phyloP scores from a whole-genome alignment of 441 rosid genomes.

The Populus tomentosa region DNA sequence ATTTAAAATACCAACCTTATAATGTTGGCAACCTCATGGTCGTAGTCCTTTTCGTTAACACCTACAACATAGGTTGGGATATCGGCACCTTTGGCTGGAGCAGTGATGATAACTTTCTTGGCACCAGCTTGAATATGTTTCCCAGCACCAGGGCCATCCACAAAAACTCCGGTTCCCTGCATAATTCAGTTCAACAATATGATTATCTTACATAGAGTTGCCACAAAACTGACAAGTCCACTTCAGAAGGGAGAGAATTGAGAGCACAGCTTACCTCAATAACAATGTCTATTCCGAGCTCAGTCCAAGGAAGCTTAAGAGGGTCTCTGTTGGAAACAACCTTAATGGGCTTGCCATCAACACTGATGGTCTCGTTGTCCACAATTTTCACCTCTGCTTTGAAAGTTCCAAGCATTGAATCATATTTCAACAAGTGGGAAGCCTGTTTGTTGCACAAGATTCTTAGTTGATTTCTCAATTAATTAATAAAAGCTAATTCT shows the following conservation, averaged over 20 bases:
- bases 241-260: background rate
- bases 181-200: background rate
- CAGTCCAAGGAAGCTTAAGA: constrained; percentile 96
- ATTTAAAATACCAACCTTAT: constrained; percentile 46
- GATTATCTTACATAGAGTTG: background rate
- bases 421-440: constrained; percentile 94
- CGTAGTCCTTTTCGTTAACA: constrained; percentile 81
- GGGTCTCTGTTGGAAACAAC: constrained; percentile 95
- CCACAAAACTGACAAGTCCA: background rate
- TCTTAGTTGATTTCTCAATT: background rate
- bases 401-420: constrained; percentile 91
- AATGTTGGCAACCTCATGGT: constrained; percentile 71
- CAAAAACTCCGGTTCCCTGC: constrained; percentile 95
- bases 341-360: constrained; percentile 81
- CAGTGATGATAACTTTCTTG: constrained; percentile 86
- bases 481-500: background rate
- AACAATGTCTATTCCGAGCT: constrained; percentile 92
- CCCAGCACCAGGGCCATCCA: constrained; percentile 92
- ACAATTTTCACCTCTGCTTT: constrained; percentile 87
- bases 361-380: constrained; percentile 63
- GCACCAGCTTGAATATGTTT: constrained; percentile 98
- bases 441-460: constrained; percentile 41
- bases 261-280: constrained; percentile 54
- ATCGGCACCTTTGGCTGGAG: constrained; percentile 98
- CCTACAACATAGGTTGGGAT: constrained; percentile 95